Evolutionary conservation across 1,284 basidiomycete genomes (phyloP), one percentile per base, ranked within the genome.

Genomic region (Rhodotorula sp.): DNA sequence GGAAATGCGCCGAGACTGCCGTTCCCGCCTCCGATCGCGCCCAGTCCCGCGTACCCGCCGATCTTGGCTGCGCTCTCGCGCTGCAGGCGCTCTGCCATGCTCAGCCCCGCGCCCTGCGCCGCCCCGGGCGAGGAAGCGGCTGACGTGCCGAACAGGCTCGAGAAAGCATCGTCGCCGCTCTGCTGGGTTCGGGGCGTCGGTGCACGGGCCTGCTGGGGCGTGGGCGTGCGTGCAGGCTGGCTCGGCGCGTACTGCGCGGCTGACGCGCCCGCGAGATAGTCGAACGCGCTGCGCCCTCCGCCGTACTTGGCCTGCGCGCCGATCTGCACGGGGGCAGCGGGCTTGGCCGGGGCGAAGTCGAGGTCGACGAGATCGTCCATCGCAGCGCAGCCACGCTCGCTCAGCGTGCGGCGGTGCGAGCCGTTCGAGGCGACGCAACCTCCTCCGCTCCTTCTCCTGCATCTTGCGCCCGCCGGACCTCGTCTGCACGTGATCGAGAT

Each of bases 311-410:
- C 44, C 27, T 67, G 69, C 25, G 71, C 66, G 54, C 64, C 66
- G 65, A 59, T 19, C n/a, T 68, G 68, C 14, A 68, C 60, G 21
- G 48, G 61, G 27, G 42, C 64, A 13, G 44, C 61, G n/a, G 54
- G 41, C 23, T 53, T 54, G 3, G 65, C 27, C 57, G 61, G 25
- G 52, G 57, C 52, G 67, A 82, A 84, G 73, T 81, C 81, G 65
- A 85, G 80, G 73, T 84, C 84, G 53, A 84, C 80, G 41, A 85
- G 81, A 76, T 85, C 84, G 80, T 85, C 82, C 84, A 84, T 85
- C 19, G 72, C 78, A 4, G 44, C 3, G 41, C 44, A n/a, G 17
- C 34, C 34, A 34, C 34, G 34, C 34, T 34, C 34, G 34, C 34
- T 34, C 34, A 34, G 34, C 34, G 34, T 5, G 2, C 34, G 34